These are phyloP conservation scores for Singerocomus inundabilis DNA, from an alignment of 1,284 basidiomycete species.

Conservation along the genomic window DNA sequence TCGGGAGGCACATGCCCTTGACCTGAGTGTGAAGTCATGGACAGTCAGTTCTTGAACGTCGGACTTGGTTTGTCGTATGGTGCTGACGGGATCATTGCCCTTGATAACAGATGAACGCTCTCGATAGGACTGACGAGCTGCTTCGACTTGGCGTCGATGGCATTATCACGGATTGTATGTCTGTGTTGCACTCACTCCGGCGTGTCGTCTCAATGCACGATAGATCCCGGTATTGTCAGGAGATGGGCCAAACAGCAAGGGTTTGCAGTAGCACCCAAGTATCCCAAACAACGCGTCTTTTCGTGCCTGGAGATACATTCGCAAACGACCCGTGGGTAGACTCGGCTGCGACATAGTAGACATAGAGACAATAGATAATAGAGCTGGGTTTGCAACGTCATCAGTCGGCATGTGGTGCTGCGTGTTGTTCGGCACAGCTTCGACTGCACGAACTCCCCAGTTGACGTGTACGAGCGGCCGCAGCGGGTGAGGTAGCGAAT, in stretches of 20 bases:
- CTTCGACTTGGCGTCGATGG: slow-evolving; percentile 65
- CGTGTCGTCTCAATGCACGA: slow-evolving; percentile 3
- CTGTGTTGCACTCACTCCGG: neutral
- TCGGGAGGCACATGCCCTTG: slow-evolving; percentile 58
- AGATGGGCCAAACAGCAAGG: slow-evolving; percentile 52
- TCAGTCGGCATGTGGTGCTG: neutral
- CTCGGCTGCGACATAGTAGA: slow-evolving; percentile 1
- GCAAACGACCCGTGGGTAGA: neutral
- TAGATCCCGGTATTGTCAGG: slow-evolving; percentile 54
- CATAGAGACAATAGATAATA: neutral
- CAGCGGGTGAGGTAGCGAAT: neutral
- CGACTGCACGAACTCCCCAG: no score
- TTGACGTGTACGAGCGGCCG: slow-evolving; percentile 25
- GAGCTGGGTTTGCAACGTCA: neutral
- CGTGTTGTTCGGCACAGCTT: no score
- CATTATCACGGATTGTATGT: slow-evolving; percentile 64
- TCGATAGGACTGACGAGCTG: slow-evolving; percentile 61
- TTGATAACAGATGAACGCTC: slow-evolving; percentile 52
- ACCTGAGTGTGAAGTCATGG: slow-evolving; percentile 67
- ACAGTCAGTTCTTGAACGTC: slow-evolving; percentile 48
- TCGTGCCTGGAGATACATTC: slow-evolving; percentile 53
- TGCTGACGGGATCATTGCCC: slow-evolving; percentile 10
- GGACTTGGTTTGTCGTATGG: neutral
- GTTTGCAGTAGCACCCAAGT: slow-evolving; percentile 49
- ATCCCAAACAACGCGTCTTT: slow-evolving; percentile 55